These are phyloP conservation scores for Penicillium coprophilum DNA, from an alignment of 495 filamentous ascomycete genomes.

Conservation along the genomic window DNA sequence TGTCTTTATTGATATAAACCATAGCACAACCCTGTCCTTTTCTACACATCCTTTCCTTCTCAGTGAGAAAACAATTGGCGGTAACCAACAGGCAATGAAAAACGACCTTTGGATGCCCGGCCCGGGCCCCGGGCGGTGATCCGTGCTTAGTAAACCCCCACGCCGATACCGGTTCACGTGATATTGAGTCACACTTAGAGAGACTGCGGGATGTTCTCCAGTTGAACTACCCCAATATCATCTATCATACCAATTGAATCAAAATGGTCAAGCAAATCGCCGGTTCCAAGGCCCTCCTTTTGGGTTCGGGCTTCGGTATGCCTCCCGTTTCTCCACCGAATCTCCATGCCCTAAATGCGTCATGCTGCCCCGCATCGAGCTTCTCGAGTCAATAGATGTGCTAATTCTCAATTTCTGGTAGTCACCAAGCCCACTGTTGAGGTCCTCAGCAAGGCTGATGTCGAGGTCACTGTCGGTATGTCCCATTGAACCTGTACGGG, in stretches of 20 bases:
- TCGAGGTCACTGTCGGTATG: constrained; percentile 82
- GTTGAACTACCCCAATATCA: constrained; percentile 11
- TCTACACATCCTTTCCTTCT: background rate
- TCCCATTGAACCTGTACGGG: constrained; percentile 13
- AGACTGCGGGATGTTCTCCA: constrained; percentile 6
- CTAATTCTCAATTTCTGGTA: constrained; percentile 19
- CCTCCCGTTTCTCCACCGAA: background rate
- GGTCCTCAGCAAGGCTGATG: constrained; percentile 69
- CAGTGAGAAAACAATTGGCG: background rate
- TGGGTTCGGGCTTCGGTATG: constrained; percentile 72
- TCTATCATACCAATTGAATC: constrained; percentile 22
- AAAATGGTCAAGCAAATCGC: constrained; percentile 41
- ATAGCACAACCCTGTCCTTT: background rate
- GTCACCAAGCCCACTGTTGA: constrained; percentile 78
- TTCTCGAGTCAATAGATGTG: constrained; percentile 14
- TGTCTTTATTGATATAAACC: background rate
- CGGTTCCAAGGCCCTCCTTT: constrained; percentile 63
- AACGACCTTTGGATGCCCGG: background rate
- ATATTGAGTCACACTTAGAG: constrained; percentile 22
- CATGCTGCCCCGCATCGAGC: constrained; percentile 32
- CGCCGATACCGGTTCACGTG: constrained; percentile 33
- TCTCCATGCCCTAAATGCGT: constrained; percentile 3
- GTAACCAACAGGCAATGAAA: background rate
- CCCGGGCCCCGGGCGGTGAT: too few relatives aligned
- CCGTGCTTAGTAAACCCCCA: constrained; percentile 15